Conservation (phyloP, 352 stramenopile species). For the Phytophthora pini region DNA sequence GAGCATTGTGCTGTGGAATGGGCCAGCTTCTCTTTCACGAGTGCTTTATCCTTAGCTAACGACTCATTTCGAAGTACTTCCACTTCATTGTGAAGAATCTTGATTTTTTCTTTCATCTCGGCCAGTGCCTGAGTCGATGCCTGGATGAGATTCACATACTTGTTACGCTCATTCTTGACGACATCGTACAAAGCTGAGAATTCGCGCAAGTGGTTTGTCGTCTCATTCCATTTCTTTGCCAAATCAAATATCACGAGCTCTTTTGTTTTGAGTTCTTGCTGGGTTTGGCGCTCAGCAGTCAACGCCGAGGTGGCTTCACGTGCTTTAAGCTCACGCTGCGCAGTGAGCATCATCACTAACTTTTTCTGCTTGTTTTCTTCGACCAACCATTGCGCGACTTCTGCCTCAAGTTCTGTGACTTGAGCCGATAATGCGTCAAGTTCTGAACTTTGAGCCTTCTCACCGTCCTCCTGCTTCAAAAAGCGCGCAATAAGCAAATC, state of each 20-base stretch:
- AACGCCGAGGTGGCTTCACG: conserved; percentile 81
- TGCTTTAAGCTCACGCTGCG: conserved; percentile 92
- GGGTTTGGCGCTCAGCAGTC: conserved; percentile 83
- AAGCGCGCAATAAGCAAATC: conserved; percentile 91
- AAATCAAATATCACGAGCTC: conserved; percentile 94
- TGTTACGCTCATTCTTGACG: conserved; percentile 96
- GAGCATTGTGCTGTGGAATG: conserved; percentile 90
- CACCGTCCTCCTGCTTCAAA: conserved; percentile 84
- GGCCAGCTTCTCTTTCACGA: conserved; percentile 90
- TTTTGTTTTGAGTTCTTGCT: conserved; percentile 94
- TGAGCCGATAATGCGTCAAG: conserved; percentile 69
- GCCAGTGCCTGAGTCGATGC: conserved; percentile 90
- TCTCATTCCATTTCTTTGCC: conserved; percentile 95
- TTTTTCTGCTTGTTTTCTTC: conserved; percentile 92
- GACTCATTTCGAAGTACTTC: conserved; percentile 94
- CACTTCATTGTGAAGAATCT: conserved; percentile 95
- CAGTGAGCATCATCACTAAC: conserved; percentile 86
- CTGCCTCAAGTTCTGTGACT: conserved; percentile 77
- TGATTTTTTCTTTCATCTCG: conserved; percentile 97
- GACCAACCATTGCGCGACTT: conserved; percentile 87
- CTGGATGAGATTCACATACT: conserved; percentile 96
- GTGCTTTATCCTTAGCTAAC: conserved; percentile 92
- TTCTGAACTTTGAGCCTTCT: conserved; percentile 72
- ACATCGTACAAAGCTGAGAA: conserved; percentile 95
- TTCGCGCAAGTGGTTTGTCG: conserved; percentile 92